Base-by-base conservation (phyloP, 164 flowering plant genomes). In the Buxus sempervirens region DNA sequence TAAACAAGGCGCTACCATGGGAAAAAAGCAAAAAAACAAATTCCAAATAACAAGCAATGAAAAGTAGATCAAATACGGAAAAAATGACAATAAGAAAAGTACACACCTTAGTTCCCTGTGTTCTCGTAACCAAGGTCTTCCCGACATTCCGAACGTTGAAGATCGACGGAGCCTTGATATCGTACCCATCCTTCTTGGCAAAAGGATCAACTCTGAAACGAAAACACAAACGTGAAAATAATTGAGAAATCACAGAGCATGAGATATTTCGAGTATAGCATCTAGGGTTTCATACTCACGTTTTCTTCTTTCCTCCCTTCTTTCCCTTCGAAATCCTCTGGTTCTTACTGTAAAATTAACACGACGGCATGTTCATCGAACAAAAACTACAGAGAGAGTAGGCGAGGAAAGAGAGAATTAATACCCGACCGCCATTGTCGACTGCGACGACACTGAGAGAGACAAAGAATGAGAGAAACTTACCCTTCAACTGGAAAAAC, bases 241-340 rank as follows among this genome's bases (percentile, higher is more conserved):
- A 36, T 5, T 65, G 9, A 41, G 6, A 22, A 28, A 19, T 25
- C 2, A 9, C n/a, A 27, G 3, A 23, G 8, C 9, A 42, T 56
- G 10, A 26, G 2, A 20, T 20, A 0, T 4, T 38, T 57, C n/a
- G 4, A n/a, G n/a, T n/a, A 7, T 8, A 12, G 19, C 42, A 24
- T 41, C 25, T 42, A 19, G 20, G 9, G 2, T 21, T 38, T 26
- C 8, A 55, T 8, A 83, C 97, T 83, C 62, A 90, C 94, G 88
- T 86, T 80, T 90, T 93, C 95, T 93, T 93, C 90, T 93, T 93
- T 61, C 95, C 90, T 73, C 96, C 95, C 78, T 93, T 90, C 85
- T 90, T 90, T 5, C 96, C 96, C 87, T 92, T 92, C 58, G 98
- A 92, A 68, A 92, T 92, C 81, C 98, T 77, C 95, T 93, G 90